These are phyloP conservation scores for Oryza coarctata DNA, from an alignment of 176 grass and related monocot species.

Conservation along the genomic window DNA sequence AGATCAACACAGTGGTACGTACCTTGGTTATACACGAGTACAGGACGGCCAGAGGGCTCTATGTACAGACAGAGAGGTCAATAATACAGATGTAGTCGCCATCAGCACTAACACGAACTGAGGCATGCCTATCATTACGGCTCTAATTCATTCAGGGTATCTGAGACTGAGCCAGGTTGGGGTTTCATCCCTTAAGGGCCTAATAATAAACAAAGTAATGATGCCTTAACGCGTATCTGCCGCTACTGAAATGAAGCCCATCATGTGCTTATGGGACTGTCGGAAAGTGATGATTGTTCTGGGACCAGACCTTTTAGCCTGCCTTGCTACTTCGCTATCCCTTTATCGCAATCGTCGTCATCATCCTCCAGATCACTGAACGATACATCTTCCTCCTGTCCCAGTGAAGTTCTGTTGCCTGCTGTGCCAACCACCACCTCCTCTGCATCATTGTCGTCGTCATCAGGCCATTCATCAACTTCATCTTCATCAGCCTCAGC, in stretches of 20 bases:
- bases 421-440: conserved; percentile 20
- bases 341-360: conserved; percentile 2
- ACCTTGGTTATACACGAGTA: conserved; percentile 31
- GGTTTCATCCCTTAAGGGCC: conserved; percentile 26
- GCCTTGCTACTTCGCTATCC: conserved; percentile 13
- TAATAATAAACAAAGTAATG: conserved; percentile 38
- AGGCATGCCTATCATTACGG: conserved; percentile 22
- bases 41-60: conserved; percentile 12
- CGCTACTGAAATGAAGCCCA: conserved; percentile 50
- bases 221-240: conserved; percentile 14
- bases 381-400: conserved; percentile 62
- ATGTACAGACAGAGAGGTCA: conserved; percentile 36
- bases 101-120: conserved; percentile 31
- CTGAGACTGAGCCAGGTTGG: conserved; percentile 31
- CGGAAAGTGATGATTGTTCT: conserved; percentile 18
- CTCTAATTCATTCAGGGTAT: conserved; percentile 11
- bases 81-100: conserved; percentile 36
- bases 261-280: conserved; percentile 19
- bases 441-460: conserved; percentile 13
- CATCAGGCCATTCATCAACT: conserved; percentile 54
- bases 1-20: neutral
- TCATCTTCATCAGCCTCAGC: conserved; percentile 37
- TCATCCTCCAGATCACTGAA: conserved; percentile 65
- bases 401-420: conserved; percentile 35
- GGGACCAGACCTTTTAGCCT: neutral